Percentiles rank a stretch among this genome's conserved stretches.
Conservation (phyloP, 1,284 basidiomycete species). For the Polyporus tsugae region DNA sequence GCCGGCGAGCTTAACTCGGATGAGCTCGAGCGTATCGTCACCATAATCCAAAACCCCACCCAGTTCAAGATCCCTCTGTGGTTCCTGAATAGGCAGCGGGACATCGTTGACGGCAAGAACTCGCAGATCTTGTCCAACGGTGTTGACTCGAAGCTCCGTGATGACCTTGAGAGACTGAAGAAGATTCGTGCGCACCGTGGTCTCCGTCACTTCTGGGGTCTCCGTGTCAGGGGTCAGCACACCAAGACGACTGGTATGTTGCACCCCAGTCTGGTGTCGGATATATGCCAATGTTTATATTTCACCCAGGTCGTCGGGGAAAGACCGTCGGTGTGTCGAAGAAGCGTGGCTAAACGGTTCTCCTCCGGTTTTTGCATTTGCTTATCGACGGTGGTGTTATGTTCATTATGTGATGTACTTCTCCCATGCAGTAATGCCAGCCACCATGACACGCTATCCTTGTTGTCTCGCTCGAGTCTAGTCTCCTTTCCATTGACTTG, state of each 20-base stretch:
- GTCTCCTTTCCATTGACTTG: conserved; percentile 6
- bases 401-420: conserved; percentile 34
- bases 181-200: conserved; percentile 99
- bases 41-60: conserved; percentile 99
- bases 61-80: conserved; percentile 99
- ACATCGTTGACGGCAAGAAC: conserved; percentile 98
- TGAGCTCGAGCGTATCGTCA: conserved; percentile 99
- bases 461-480: neutral
- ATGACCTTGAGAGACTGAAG: conserved; percentile 98
- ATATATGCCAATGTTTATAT: neutral
- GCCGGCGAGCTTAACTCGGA: conserved; percentile 95
- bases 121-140: conserved; percentile 96
- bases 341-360: conserved; percentile 78
- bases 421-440: conserved; percentile 34
- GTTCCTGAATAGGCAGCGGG: conserved; percentile 99
- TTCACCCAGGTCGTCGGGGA: conserved; percentile 76
- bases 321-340: conserved; percentile 95
- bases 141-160: conserved; percentile 98
- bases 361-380: conserved; percentile 19
- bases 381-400: conserved; percentile 34
- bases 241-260: conserved; percentile 96
- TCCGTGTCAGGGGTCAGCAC: conserved; percentile 97
- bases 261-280: neutral
- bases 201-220: conserved; percentile 97
- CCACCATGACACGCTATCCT: conserved; percentile 33